Conservation (phyloP, 306 rosid species). For the Dalbergia cultrata region DNA sequence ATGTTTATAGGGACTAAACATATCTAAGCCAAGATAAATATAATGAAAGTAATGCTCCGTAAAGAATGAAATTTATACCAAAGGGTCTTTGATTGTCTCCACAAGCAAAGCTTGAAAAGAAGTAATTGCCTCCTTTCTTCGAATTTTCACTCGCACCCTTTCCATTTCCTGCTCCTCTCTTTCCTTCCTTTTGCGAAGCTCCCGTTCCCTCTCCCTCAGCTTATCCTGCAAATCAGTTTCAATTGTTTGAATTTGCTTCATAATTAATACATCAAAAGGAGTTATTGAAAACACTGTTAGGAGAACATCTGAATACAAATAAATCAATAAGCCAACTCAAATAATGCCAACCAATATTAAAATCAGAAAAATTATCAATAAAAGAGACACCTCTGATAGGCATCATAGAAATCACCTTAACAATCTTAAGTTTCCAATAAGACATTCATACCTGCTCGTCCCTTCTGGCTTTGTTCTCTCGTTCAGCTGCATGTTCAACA, state of each 20-base stretch:
- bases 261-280: background rate
- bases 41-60: background rate
- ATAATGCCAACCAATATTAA: background rate
- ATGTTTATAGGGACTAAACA: no score
- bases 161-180: slow-evolving; percentile 99
- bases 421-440: slow-evolving; percentile 24
- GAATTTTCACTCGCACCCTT: slow-evolving; percentile 84
- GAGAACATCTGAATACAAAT: slow-evolving; percentile 1
- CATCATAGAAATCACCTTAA: slow-evolving; percentile 29
- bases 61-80: slow-evolving; percentile 61
- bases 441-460: slow-evolving; percentile 81
- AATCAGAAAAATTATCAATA: slow-evolving; percentile 8
- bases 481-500: slow-evolving; percentile 73
- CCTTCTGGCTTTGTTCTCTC: slow-evolving; percentile 81
- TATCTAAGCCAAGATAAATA: no score
- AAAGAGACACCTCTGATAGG: background rate
- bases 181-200: slow-evolving; percentile 92
- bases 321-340: slow-evolving; percentile 20
- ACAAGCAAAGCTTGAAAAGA: slow-evolving; percentile 95
- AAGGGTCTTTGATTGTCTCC: slow-evolving; percentile 90
- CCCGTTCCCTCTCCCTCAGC: slow-evolving; percentile 93
- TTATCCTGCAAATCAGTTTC: slow-evolving; percentile 72
- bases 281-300: slow-evolving; percentile 2
- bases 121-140: slow-evolving; percentile 87
- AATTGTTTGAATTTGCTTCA: slow-evolving; percentile 23